Base-by-base conservation (phyloP, 2,329 filamentous ascomycete genomes). In the Fusarium mangiferae region DNA sequence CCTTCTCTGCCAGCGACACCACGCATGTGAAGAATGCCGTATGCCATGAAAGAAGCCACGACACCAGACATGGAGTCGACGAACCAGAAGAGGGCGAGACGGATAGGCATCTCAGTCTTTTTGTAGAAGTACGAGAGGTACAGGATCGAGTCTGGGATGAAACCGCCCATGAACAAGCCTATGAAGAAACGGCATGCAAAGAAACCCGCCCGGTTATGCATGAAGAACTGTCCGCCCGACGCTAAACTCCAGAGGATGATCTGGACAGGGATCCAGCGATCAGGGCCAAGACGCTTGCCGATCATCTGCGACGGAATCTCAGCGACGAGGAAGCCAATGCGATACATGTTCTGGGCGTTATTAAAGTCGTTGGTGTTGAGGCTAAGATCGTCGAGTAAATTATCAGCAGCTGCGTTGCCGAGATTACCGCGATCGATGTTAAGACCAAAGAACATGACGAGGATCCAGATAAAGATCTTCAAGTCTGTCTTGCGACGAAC, bases 11-110 rank as follows among this genome's bases (percentile, higher is more conserved):
- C 85, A 33, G 86, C 80, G 41, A 85, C 75, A n/a, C 88, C 88
- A 30, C 87, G 83, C 78, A 90, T 84, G 13, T 85, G 86, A 1
- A 91, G 72, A 20, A 91, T 85, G 11, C 88, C 89, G 64, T 57
- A 42, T 0, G 38, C 39, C 36, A 42, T 30, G 41, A 48, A 46
- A 0, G 55, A 46, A 15, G 55, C 55, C 3, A 58, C n/a, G 1
- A 58, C 39, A 17, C 39, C 55, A 35, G 55, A 58, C 39, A 58
- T 58, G 5, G 41, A 48, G 20, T 58, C 55, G 4, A 48, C 55
- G 1, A 58, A 48, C 55, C 55, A 58, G 5, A 58, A 58, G 20
- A 58, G 30, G 2, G 39, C 55, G 7, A 58, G 55, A 48, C 55
- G 55, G 0, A 58, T 58, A 24, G 41, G 30, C 39, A 58, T 46